Evolutionary conservation across 257 asterid genomes (phyloP).

Genomic region (Oldenlandia corymbosa): DNA sequence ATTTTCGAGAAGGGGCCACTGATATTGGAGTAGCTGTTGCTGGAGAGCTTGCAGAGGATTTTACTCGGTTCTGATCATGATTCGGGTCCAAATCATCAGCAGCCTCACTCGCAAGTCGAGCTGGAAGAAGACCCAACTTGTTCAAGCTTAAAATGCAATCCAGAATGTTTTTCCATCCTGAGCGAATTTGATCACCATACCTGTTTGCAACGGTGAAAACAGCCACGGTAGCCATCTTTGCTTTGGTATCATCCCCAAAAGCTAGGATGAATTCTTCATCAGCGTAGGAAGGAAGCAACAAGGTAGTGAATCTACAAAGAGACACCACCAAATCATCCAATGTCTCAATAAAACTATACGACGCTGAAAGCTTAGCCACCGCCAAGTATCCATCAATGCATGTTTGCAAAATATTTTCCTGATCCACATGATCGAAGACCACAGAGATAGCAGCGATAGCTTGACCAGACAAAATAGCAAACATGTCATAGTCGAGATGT

Average conservation of each 20-base stretch:
- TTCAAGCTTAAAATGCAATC: slow-evolving; percentile 90
- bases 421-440: slow-evolving; percentile 80
- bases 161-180: slow-evolving; percentile 86
- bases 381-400: slow-evolving; percentile 83
- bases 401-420: slow-evolving; percentile 55
- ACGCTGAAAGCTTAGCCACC: slow-evolving; percentile 69
- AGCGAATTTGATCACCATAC: slow-evolving; percentile 74
- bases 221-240: slow-evolving; percentile 75
- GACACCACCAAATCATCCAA: slow-evolving; percentile 84
- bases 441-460: slow-evolving; percentile 86
- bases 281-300: slow-evolving; percentile 50
- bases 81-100: slow-evolving; percentile 58
- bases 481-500: slow-evolving; percentile 74
- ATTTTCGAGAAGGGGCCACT: slow-evolving; percentile 51
- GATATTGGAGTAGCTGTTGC: slow-evolving; percentile 39
- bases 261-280: slow-evolving; percentile 67
- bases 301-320: slow-evolving; percentile 76
- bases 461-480: slow-evolving; percentile 73
- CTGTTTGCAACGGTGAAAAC: slow-evolving; percentile 76
- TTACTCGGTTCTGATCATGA: slow-evolving; percentile 40
- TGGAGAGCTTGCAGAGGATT: slow-evolving; percentile 31
- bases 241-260: slow-evolving; percentile 74
- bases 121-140: slow-evolving; percentile 78
- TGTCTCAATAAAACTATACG: slow-evolving; percentile 54
- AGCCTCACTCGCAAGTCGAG: slow-evolving; percentile 79